Evolutionary conservation across 2,329 filamentous ascomycete genomes (phyloP).

Genomic region (Nothomitra cinnamomea): DNA sequence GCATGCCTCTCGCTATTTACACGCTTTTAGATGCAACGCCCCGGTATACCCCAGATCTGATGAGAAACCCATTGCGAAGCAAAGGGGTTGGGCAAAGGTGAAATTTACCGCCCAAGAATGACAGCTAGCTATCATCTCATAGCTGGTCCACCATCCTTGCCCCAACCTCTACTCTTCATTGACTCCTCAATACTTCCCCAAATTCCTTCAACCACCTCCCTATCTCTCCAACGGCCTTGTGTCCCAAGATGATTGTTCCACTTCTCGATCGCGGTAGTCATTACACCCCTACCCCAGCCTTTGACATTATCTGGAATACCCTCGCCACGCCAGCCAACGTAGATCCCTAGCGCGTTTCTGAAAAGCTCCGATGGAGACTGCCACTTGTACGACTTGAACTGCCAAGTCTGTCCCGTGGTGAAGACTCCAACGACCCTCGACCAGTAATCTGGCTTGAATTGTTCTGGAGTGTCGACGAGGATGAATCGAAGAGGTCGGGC

Average conservation of each 20-base stretch:
- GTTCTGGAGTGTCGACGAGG: slow-evolving; percentile 78
- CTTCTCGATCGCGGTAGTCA: slow-evolving; percentile 67
- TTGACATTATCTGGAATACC: slow-evolving; percentile 59
- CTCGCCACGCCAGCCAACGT: slow-evolving; percentile 83
- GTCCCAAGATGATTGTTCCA: slow-evolving; percentile 40
- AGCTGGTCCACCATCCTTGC: slow-evolving; percentile 47
- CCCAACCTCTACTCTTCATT: slow-evolving; percentile 78
- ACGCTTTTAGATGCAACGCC: no score
- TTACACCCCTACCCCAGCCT: slow-evolving; percentile 71
- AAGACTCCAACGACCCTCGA: slow-evolving; percentile 88
- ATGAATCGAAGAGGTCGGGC: slow-evolving; percentile 75
- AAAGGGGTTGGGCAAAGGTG: no score
- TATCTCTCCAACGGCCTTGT: slow-evolving; percentile 58
- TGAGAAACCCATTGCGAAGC: no score
- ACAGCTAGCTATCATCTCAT: slow-evolving; percentile 23
- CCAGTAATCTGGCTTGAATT: slow-evolving; percentile 99
- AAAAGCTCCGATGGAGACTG: slow-evolving; percentile 77
- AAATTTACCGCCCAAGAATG: no score
- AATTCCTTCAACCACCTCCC: slow-evolving; percentile 81
- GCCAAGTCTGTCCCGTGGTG: slow-evolving; percentile 94
- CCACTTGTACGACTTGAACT: slow-evolving; percentile 98
- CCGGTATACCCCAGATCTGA: no score
- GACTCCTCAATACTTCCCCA: slow-evolving; percentile 79
- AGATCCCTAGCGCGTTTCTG: slow-evolving; percentile 70
- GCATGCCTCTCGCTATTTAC: no score